Base-by-base conservation (phyloP, 805 yeast genomes). In the Pichia ethanolica region DNA sequence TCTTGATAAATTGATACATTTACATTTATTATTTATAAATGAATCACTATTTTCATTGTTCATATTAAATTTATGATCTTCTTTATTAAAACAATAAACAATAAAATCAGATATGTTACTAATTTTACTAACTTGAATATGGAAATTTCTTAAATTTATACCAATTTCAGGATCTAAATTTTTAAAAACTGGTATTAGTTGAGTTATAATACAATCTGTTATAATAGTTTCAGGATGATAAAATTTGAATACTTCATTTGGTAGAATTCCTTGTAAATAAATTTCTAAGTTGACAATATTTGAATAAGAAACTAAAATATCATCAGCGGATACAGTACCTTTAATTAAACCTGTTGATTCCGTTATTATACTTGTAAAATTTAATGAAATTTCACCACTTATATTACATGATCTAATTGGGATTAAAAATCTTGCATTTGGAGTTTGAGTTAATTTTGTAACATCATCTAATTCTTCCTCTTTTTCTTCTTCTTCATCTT, bases 81-180 rank as follows among this genome's bases (percentile, higher is more conserved):
- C 65, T 20, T 42, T 27, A 52, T 76, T 71, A 53, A 81, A 72
- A 54, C 89, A 78, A 63, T 89, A 91, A n/a, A 90, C 78, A 6
- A 88, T 69, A 45, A 89, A 77, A 60, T 87, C 95, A 0, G 93
- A 75, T 9, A 89, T 71, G 30, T 79, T 71, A 35, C 93, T 85
- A 52, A 83, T 70, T 61, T 89, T 89, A n/a, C 89, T 76, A 20
- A 82, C 85, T 66, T 91, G 98, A 49, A 86, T 79, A 60, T 86
- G 89, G 65, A 89, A 90, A 61, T 90, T 87, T 54, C 97, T 75
- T 48, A 89, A 73, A 4, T 88, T 79, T 6, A 87, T 81, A 5
- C 95, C 93, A 40, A 75, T 71, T 49, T 73, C 78, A 13, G 89
- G 91, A 56, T 85, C 90, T 58, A 82, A 62, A 50, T 77, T 71